A percentile compares a stretch with the other conserved stretches of the same genome.
These are phyloP conservation scores for Aspergillus pseudoviridinutans DNA, from an alignment of 2,329 filamentous ascomycete genomes.

Conservation along the genomic window DNA sequence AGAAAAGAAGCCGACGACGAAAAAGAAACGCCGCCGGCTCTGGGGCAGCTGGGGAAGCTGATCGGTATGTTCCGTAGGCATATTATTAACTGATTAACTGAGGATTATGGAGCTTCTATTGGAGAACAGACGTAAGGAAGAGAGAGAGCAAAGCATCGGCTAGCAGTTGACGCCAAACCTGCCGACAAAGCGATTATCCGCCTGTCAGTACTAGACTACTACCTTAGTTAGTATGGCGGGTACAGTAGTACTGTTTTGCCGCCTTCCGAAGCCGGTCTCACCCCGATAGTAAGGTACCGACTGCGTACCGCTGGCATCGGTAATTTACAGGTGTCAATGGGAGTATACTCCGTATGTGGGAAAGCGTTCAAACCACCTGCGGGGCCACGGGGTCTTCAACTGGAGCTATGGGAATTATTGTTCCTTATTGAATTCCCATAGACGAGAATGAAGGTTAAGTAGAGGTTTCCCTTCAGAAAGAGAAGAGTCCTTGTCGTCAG, in stretches of 20 bases:
- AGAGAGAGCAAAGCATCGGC: conserved; percentile 12
- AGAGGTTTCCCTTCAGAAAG: not conserved
- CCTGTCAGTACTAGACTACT: not conserved
- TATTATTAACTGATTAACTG: not conserved
- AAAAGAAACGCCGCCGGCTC: conserved; percentile 11
- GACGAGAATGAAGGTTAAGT: not conserved
- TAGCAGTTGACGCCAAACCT: conserved; percentile 15
- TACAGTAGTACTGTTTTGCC: conserved; percentile 13
- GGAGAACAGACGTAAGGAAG: too few species aligned
- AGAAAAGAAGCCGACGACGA: conserved; percentile 7
- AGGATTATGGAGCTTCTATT: not conserved
- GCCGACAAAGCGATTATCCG: conserved; percentile 29
- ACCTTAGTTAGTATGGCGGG: too few species aligned
- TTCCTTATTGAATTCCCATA: not conserved
- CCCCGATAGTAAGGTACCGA: not conserved
- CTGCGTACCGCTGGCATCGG: not conserved
- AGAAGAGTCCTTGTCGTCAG: not conserved
- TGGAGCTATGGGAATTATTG: too few species aligned
- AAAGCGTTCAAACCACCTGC: not conserved
- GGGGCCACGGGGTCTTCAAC: not conserved
- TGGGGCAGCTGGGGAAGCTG: conserved; percentile 1
- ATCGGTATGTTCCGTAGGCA: not conserved
- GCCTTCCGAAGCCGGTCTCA: conserved; percentile 21
- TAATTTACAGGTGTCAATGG: not conserved
- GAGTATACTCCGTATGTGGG: not conserved